Base-by-base conservation (phyloP, 2,329 filamentous ascomycete genomes). In the Fusarium hainanense region DNA sequence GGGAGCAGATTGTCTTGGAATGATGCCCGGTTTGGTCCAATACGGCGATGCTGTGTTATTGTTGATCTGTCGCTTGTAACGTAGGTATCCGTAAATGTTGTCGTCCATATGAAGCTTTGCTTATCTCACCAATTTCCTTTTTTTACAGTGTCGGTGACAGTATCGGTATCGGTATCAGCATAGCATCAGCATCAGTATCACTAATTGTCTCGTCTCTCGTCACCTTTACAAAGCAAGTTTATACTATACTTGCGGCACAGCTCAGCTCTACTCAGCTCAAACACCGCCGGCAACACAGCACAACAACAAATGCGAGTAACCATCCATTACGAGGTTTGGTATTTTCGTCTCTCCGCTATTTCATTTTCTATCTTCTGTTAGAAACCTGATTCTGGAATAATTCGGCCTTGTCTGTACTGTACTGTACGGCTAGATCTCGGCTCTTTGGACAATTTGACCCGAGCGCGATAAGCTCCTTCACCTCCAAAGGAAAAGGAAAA, bases 1-100 rank as follows among this genome's bases (percentile, higher is more conserved):
- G 66, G 23, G 54, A 66, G 59, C 66, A 48, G 66, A 54, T 61
- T 69, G 65, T 69, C 66, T 66, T 56, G 55, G 49, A 62, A 32
- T 65, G 46, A 44, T 52, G 49, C 23, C 49, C 61, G 61, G 61
- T 43, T 43, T 43, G 51, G 41, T 30, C 50, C 47, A 66, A 66
- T 55, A 60, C 43, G 60, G 55, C 4, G 44, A 34, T 52, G 42
- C 21, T 57, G 37, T 57, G 43, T 23, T 51, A 34, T 50, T 60
- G 46, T 60, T 60, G 60, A 60, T 28, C 21, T 68, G 25, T 43
- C 32, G 40, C 41, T 58, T 58, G 40, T 58, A 63, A 68, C 58
- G 54, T 68, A 28, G 28, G 28, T 28, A 47, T 55, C 44, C 30
- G 42, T 52, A 41, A 46, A 63, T 50, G n/a, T 23, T 67, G 51